phyloP scores from a whole-genome alignment of 805 yeast species.

The Kodamaea jinghongensis region DNA sequence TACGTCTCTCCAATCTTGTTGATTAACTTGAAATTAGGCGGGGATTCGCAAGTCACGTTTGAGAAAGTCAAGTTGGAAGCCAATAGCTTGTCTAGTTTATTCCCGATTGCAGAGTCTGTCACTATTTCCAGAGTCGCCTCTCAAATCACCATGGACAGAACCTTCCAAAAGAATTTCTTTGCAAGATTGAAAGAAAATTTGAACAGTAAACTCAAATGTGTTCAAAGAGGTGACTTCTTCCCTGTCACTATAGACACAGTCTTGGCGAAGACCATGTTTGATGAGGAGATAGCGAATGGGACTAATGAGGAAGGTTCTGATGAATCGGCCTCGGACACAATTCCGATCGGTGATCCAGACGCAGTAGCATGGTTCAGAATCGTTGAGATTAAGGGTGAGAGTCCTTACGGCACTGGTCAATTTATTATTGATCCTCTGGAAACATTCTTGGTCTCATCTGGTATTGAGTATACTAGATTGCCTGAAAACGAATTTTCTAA shows the following conservation, averaged over 20 bases:
- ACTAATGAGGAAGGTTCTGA: constrained; percentile 21
- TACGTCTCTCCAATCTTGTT: constrained; percentile 64
- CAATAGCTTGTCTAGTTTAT: constrained; percentile 22
- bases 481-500: constrained; percentile 34
- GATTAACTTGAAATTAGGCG: constrained; percentile 45
- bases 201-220: constrained; percentile 54
- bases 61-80: constrained; percentile 17
- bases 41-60: constrained; percentile 16
- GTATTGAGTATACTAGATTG: constrained; percentile 43
- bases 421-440: constrained; percentile 63
- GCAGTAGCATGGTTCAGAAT: constrained; percentile 84
- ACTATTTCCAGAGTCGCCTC: constrained; percentile 68
- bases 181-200: constrained; percentile 61
- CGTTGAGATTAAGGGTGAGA: constrained; percentile 45
- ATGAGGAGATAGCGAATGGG: constrained; percentile 15
- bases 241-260: constrained; percentile 76
- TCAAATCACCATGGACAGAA: constrained; percentile 62
- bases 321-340: constrained; percentile 22
- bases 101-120: constrained; percentile 58
- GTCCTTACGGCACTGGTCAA: constrained; percentile 27
- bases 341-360: constrained; percentile 65
- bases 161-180: constrained; percentile 59
- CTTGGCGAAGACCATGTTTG: constrained; percentile 55
- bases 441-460: constrained; percentile 70
- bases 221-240: constrained; percentile 63